These are phyloP conservation scores for Naganishia albida DNA, from an alignment of 1,284 basidiomycete species.

Conservation along the genomic window DNA sequence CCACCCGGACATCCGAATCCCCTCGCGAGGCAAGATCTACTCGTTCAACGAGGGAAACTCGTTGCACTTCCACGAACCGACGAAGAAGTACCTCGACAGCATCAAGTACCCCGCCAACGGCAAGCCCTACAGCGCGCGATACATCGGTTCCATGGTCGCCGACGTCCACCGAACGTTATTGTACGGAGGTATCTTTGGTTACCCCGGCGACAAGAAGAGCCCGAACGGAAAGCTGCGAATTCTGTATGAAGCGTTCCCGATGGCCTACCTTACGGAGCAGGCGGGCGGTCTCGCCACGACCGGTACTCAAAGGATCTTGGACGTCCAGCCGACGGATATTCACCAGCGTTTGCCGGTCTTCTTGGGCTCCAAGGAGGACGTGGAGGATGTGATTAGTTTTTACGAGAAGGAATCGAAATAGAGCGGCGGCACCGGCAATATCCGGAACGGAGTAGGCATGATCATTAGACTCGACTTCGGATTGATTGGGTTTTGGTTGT, in stretches of 20 bases:
- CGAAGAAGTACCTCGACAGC: constrained; percentile 81
- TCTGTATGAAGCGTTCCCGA: constrained; percentile 98
- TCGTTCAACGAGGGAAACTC: constrained; percentile 99
- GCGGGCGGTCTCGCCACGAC: constrained; percentile 97
- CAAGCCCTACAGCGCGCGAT: constrained; percentile 88
- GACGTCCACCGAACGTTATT: constrained; percentile 63
- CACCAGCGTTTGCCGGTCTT: constrained; percentile 94
- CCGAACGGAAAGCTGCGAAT: constrained; percentile 85
- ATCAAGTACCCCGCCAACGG: constrained; percentile 84
- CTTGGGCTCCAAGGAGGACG: constrained; percentile 91
- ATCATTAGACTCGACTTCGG: constrained; percentile 3
- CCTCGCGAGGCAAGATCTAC: constrained; percentile 95
- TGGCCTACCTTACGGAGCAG: constrained; percentile 96
- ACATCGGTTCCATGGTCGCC: constrained; percentile 97
- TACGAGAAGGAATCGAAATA: constrained; percentile 57
- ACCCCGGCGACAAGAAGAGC: constrained; percentile 97
- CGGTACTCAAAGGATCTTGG: constrained; percentile 85
- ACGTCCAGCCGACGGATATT: constrained; percentile 83
- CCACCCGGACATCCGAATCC: constrained; percentile 94
- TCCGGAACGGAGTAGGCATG: background rate
- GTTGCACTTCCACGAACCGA: constrained; percentile 85
- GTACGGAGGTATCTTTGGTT: constrained; percentile 98
- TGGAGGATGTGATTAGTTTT: constrained; percentile 82
- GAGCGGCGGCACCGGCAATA: background rate
- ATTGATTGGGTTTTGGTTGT: constrained; percentile 17